phyloP scores from a whole-genome alignment of 371 early-diverging fungal species.

The Lichtheimia corymbifera region DNA sequence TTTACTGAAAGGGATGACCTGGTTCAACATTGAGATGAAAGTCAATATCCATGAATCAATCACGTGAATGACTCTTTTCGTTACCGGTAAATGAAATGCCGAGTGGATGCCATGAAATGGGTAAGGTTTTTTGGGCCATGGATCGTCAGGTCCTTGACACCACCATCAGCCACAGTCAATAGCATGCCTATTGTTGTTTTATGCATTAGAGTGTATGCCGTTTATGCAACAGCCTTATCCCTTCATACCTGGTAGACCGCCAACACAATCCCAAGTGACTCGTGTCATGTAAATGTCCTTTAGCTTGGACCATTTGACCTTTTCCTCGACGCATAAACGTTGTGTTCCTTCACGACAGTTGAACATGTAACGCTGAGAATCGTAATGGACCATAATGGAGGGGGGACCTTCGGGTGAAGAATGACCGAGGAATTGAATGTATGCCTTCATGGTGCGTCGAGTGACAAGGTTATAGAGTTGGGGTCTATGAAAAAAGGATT shows the following conservation, averaged over 20 bases:
- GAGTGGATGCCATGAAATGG: constrained; percentile 79
- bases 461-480: neutral
- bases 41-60: neutral
- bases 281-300: constrained; percentile 80
- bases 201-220: neutral
- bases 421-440: constrained; percentile 76
- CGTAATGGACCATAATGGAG: constrained; percentile 78
- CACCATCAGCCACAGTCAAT: constrained; percentile 84
- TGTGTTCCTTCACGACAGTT: constrained; percentile 96
- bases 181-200: constrained; percentile 69
- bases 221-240: too few species aligned
- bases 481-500: too few species aligned
- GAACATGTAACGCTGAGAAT: constrained; percentile 85
- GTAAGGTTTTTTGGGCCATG: constrained; percentile 79
- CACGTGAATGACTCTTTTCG: neutral
- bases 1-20: constrained; percentile 50
- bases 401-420: constrained; percentile 72
- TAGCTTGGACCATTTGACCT: constrained; percentile 66
- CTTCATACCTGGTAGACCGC: constrained; percentile 83
- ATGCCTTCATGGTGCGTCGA: constrained; percentile 71
- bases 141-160: constrained; percentile 58
- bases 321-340: constrained; percentile 80
- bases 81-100: constrained; percentile 78
- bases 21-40: neutral
- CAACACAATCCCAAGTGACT: constrained; percentile 78